Conservation (phyloP, 768 basidiomycete genomes). For the Suillus decipiens region DNA sequence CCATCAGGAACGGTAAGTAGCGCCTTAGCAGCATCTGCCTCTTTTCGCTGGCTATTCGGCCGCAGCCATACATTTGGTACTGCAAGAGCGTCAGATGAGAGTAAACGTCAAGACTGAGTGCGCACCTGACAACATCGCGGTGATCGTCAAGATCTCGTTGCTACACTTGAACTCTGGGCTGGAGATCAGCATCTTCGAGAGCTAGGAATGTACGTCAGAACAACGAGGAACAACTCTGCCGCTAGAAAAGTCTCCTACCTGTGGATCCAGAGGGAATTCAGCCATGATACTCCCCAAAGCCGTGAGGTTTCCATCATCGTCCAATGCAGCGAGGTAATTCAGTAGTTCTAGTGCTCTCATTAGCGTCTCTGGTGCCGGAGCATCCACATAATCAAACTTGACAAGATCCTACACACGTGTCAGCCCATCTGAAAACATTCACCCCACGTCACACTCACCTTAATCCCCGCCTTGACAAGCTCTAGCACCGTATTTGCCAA, state of each 20-base stretch:
- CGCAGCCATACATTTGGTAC: slow-evolving; percentile 91
- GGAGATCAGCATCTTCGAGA: slow-evolving; percentile 91
- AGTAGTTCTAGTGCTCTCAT: slow-evolving; percentile 96
- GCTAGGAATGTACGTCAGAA: slow-evolving; percentile 30
- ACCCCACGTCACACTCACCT: slow-evolving; percentile 42
- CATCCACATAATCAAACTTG: slow-evolving; percentile 86
- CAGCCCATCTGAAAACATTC: slow-evolving; percentile 2
- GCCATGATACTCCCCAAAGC: slow-evolving; percentile 90
- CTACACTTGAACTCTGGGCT: slow-evolving; percentile 96
- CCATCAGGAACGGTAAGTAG: slow-evolving; percentile 88
- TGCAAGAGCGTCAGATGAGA: slow-evolving; percentile 11
- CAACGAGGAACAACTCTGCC: background rate
- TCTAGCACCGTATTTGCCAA: slow-evolving; percentile 92
- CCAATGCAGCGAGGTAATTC: slow-evolving; percentile 89
- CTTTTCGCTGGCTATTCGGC: slow-evolving; percentile 82
- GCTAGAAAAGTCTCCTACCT: slow-evolving; percentile 47
- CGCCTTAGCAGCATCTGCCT: slow-evolving; percentile 92
- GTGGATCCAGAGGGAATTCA: slow-evolving; percentile 98
- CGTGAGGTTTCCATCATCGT: slow-evolving; percentile 92
- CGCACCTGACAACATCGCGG: slow-evolving; percentile 91
- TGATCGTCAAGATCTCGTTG: slow-evolving; percentile 93
- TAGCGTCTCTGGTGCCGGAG: slow-evolving; percentile 92
- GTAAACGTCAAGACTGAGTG: background rate
- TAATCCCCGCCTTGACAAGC: slow-evolving; percentile 91
- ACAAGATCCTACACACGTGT: slow-evolving; percentile 65